Evolutionary conservation across 768 basidiomycete genomes (phyloP).

Genomic region (Phylloporus rhodoxanthus): DNA sequence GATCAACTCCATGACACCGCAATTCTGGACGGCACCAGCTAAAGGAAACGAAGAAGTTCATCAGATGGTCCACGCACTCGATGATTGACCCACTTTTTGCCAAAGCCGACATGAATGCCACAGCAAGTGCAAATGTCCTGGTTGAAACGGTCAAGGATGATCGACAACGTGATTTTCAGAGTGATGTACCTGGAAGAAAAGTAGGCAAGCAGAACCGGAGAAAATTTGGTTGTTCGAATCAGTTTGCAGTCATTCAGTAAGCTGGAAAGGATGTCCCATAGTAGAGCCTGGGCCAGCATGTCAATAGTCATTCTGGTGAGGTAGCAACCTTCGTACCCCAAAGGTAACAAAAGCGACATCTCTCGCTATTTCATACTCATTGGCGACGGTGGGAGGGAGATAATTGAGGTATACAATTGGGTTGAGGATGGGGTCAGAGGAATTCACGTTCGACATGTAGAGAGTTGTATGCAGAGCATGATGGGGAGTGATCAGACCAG

Average conservation of each 20-base stretch:
- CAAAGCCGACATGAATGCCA: slow-evolving; percentile 14
- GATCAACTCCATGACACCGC: slow-evolving; percentile 14
- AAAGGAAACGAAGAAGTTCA: not conserved
- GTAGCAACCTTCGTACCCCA: slow-evolving; percentile 9
- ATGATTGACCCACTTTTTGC: slow-evolving; percentile 15
- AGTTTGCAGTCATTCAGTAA: slow-evolving; percentile 17
- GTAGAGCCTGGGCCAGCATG: slow-evolving; percentile 12
- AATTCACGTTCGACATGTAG: slow-evolving; percentile 2
- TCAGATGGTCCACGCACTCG: not conserved
- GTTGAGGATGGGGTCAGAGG: slow-evolving; percentile 13
- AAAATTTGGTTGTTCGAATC: slow-evolving; percentile 10
- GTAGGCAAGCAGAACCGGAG: slow-evolving; percentile 19
- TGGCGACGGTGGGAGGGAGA: slow-evolving; percentile 16
- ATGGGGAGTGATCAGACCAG: too few species aligned
- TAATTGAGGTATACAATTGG: slow-evolving; percentile 25
- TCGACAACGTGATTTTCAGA: not conserved
- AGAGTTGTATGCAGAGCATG: not conserved
- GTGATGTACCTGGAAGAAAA: slow-evolving; percentile 18
- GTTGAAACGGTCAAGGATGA: slow-evolving; percentile 2
- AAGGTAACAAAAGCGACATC: slow-evolving; percentile 16
- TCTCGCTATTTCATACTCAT: slow-evolving; percentile 16
- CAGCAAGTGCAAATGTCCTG: slow-evolving; percentile 17
- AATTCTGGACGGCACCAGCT: slow-evolving; percentile 23
- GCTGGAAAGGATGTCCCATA: slow-evolving; percentile 25
- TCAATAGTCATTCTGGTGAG: slow-evolving; percentile 1